Evolutionary conservation across 805 yeast species (phyloP).

Genomic region (Kodamaea fukazawae): DNA sequence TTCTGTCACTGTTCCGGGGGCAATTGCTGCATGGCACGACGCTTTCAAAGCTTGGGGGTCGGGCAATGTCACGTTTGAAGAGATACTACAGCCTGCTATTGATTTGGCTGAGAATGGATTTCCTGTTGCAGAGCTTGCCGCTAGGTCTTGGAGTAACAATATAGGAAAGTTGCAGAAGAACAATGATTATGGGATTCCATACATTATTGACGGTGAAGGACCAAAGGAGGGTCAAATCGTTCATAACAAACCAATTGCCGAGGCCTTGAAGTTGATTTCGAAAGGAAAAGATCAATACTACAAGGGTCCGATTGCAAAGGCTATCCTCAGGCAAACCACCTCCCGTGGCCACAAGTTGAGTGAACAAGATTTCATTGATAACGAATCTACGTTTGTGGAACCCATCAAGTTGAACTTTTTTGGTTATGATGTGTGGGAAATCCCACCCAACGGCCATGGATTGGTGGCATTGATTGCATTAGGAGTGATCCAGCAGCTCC

Average conservation of each 20-base stretch:
- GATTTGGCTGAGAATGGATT: constrained; percentile 68
- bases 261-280: constrained; percentile 51
- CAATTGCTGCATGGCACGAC: constrained; percentile 78
- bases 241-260: constrained; percentile 51
- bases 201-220: constrained; percentile 32
- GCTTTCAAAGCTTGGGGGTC: constrained; percentile 70
- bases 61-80: constrained; percentile 56
- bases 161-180: constrained; percentile 40
- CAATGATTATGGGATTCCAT: constrained; percentile 28
- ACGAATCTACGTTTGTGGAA: constrained; percentile 60
- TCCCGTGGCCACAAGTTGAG: constrained; percentile 56
- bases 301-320: constrained; percentile 65
- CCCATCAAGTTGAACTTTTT: constrained; percentile 57
- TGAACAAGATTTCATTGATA: constrained; percentile 53
- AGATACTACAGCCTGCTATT: constrained; percentile 63
- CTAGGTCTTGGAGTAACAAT: constrained; percentile 41
- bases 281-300: constrained; percentile 67
- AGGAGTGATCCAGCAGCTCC: constrained; percentile 61
- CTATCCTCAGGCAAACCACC: constrained; percentile 54
- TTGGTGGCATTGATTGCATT: constrained; percentile 69
- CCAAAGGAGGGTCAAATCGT: constrained; percentile 62
- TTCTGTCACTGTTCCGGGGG: constrained; percentile 73
- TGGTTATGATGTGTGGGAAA: constrained; percentile 65
- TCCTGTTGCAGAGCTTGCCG: constrained; percentile 61
- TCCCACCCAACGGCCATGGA: constrained; percentile 85